Base-by-base conservation (phyloP, 331 rosid species). In the Malus hybrid region DNA sequence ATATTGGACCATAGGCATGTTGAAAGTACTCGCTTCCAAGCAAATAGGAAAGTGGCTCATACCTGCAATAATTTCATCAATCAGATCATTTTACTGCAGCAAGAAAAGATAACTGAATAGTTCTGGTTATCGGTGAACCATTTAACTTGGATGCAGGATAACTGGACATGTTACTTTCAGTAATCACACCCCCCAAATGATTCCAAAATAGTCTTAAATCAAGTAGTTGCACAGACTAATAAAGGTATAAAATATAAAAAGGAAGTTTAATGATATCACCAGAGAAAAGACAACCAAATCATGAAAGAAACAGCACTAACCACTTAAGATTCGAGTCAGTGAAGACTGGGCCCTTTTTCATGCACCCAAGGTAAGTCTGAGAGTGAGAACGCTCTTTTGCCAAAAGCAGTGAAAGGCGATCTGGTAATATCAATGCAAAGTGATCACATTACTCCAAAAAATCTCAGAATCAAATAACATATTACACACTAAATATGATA, bases 1-100 rank as follows among this genome's bases (percentile, higher is more conserved):
- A 95, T 70, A 95, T 80, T 67, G 99, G 99, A 84, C 97, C 99
- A 80, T 95, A 92, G 70, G 97, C 99, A 89, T 95, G 99, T 77
- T 92, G 86, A 76, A 95, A 95, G 80, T 95, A 95, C 83, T 95
- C 99, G 70, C 78, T 90, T 71, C 99, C 99, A 46, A 95, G 99
- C 90, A 95, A 83, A 90, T 75, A 29, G 30, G 87, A 81, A 26
- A 89, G 86, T 33, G 97, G 97, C 81, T 95, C 99, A 71, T 81
- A 95, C 99, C 99, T 95, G 89, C 80, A 85, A 66, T 61, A 78
- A 67, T 71, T 69, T 65, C 57, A 75, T 26, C 64, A 33, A 64
- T 33, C 5, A 66, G 33, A 29, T 32, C n/a, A 66, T 64, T 60
- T 6, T 46, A 50, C 63, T n/a, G 34, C 42, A 30, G 22, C 18